Base-by-base conservation (phyloP, 192 early-diverging fungal species). In the Umbelopsis vinacea region DNA sequence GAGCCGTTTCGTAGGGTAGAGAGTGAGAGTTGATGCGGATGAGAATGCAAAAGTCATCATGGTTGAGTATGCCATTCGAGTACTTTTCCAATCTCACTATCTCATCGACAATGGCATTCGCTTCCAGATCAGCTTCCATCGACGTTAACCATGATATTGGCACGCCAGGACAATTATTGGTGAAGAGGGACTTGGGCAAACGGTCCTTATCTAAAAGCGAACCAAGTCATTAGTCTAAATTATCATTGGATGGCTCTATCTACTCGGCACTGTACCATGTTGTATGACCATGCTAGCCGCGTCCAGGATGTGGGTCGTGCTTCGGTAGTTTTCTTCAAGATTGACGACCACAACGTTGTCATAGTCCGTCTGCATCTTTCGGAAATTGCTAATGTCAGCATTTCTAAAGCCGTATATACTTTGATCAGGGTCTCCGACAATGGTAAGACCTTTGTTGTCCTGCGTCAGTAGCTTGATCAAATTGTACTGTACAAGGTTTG, bases 361-460 rank as follows among this genome's bases (percentile, higher is more conserved):
- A 47, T 46, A 74, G 21, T 74, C 72, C 0, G 6, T n/a, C 6
- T 43, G 43, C 68, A 73, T 73, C 14, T 69, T 73, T 6, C 17
- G 19, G 40, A 78, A 78, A 40, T 78, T 73, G n/a, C 37, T 54
- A 11, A 63, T 23, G 21, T 70, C 68, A 1, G 76, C 76, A 46
- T 69, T 70, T 50, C 76, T 43, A 67, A 72, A 78, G 1, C 76
- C 76, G 66, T 66, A 78, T 22, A 78, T 78, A 22, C 67, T 67
- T 53, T 78, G 76, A 67, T 78, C 76, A 6, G 71, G 76, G 52
- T 78, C 76, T n/a, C 76, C 76, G 2, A 78, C 76, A 5, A 78
- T 52, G 2, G 76, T 78, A 23, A 78, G 21, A 6, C 21, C 8
- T 46, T 70, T 72, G 8, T 52, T 19, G 15, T 26, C 43, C 7